Evolutionary conservation across 257 asterid species (phyloP).

Genomic region (Solanum chmielewskii): DNA sequence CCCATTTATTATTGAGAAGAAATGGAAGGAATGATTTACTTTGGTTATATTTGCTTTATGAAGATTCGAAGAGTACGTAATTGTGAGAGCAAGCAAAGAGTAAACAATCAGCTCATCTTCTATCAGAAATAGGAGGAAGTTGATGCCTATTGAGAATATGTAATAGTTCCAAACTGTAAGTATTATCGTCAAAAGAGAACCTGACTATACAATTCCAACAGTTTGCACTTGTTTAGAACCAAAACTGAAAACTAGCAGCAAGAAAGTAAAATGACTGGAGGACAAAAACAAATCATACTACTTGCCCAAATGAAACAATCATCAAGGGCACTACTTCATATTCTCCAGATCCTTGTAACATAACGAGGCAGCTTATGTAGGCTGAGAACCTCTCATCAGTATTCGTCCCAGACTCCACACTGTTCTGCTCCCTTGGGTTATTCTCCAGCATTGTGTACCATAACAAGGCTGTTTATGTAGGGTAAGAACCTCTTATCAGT

Average conservation of each 20-base stretch:
- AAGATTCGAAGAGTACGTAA: background rate
- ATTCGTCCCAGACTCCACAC: background rate
- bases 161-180: background rate
- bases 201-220: background rate
- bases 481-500: constrained; percentile 7
- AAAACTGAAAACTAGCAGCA: background rate
- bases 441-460: background rate
- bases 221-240: background rate
- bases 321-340: background rate
- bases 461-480: constrained; percentile 36
- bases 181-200: background rate
- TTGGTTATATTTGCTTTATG: background rate
- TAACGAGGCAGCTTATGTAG: constrained; percentile 34
- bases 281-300: background rate
- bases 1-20: background rate
- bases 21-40: background rate
- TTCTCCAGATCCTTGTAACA: constrained; percentile 1
- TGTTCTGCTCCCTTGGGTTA: background rate
- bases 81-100: background rate
- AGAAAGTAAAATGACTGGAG: background rate
- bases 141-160: background rate
- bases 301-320: background rate
- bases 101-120: background rate
- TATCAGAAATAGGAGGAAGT: background rate
- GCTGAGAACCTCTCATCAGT: constrained; percentile 5